phyloP scores from a whole-genome alignment of 2,329 filamentous ascomycete species.

The Fusarium nurragi region DNA sequence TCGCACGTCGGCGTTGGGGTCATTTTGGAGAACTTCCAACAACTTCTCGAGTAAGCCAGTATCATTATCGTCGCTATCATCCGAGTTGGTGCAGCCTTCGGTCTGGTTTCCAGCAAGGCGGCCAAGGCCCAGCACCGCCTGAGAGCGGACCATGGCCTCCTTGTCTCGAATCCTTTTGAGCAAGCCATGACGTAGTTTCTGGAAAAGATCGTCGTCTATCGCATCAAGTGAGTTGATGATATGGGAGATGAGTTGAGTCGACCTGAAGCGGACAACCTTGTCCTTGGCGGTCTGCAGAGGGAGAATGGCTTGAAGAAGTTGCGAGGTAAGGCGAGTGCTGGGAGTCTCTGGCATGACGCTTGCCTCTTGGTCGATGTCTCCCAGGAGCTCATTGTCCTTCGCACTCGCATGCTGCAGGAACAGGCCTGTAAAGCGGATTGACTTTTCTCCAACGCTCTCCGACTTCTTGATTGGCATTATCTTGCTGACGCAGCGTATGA shows the following conservation, averaged over 20 bases:
- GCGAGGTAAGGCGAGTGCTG: constrained; percentile 78
- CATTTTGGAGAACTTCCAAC: constrained; percentile 88
- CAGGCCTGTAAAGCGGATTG: constrained; percentile 85
- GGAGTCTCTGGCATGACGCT: constrained; percentile 83
- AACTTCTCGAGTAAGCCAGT: constrained; percentile 83
- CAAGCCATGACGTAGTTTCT: constrained; percentile 79
- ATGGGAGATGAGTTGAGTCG: constrained; percentile 89
- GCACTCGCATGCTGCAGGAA: constrained; percentile 80
- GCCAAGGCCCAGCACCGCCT: constrained; percentile 90
- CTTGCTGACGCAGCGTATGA: constrained; percentile 82
- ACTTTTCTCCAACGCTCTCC: constrained; percentile 85
- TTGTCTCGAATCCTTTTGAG: constrained; percentile 92
- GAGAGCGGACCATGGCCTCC: constrained; percentile 89
- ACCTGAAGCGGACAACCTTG: constrained; percentile 88
- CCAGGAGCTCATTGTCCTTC: constrained; percentile 75
- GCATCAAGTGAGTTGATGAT: constrained; percentile 92
- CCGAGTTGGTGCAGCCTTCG: constrained; percentile 74
- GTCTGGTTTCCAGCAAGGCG: constrained; percentile 82
- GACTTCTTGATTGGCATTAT: constrained; percentile 91
- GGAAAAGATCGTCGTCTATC: constrained; percentile 91
- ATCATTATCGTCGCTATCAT: constrained; percentile 74
- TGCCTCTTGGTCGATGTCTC: constrained; percentile 72
- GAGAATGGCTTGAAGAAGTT: constrained; percentile 77
- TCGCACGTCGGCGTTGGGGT: constrained; percentile 92
- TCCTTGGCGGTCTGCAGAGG: constrained; percentile 87